Evolutionary conservation across 1,284 basidiomycete species (phyloP).

Genomic region (Malassezia restricta): DNA sequence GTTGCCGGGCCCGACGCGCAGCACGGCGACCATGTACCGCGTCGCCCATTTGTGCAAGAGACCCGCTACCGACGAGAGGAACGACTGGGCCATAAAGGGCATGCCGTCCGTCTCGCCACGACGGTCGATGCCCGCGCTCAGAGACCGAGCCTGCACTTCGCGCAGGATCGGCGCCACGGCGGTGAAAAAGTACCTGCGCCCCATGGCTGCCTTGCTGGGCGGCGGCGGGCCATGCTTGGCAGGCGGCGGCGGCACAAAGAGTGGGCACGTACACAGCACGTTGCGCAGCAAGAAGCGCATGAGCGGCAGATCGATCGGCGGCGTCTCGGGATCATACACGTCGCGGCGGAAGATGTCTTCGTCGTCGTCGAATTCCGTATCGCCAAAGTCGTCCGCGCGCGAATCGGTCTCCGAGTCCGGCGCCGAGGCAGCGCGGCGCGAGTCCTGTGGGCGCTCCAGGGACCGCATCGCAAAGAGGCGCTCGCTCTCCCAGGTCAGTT

Average conservation of each 20-base stretch:
- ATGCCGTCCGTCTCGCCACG: slow-evolving; percentile 38
- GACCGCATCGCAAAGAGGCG: slow-evolving; percentile 29
- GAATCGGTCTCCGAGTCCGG: slow-evolving; percentile 23
- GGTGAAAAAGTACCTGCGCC: slow-evolving; percentile 26
- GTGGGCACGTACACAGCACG: slow-evolving; percentile 35
- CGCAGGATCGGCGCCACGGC: slow-evolving; percentile 32
- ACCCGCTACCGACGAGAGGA: slow-evolving; percentile 18
- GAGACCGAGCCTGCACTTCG: slow-evolving; percentile 30
- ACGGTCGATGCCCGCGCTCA: slow-evolving; percentile 33
- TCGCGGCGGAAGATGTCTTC: slow-evolving; percentile 37
- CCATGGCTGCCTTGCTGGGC: slow-evolving; percentile 31
- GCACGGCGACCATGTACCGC: slow-evolving; percentile 29
- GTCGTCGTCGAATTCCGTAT: slow-evolving; percentile 27
- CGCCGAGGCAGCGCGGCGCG: not conserved
- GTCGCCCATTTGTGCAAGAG: slow-evolving; percentile 26
- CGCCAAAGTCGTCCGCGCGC: slow-evolving; percentile 30
- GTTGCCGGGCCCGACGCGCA: slow-evolving; percentile 28
- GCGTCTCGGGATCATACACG: slow-evolving; percentile 21
- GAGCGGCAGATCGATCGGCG: slow-evolving; percentile 24
- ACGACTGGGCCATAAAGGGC: slow-evolving; percentile 27
- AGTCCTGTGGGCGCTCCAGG: slow-evolving; percentile 25
- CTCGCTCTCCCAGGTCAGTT: slow-evolving; percentile 38
- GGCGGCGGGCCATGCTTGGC: slow-evolving; percentile 15
- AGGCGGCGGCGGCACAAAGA: slow-evolving; percentile 30
- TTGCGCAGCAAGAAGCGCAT: slow-evolving; percentile 37